Conservation (phyloP, 495 filamentous ascomycete species). For the Cercophora sp. region DNA sequence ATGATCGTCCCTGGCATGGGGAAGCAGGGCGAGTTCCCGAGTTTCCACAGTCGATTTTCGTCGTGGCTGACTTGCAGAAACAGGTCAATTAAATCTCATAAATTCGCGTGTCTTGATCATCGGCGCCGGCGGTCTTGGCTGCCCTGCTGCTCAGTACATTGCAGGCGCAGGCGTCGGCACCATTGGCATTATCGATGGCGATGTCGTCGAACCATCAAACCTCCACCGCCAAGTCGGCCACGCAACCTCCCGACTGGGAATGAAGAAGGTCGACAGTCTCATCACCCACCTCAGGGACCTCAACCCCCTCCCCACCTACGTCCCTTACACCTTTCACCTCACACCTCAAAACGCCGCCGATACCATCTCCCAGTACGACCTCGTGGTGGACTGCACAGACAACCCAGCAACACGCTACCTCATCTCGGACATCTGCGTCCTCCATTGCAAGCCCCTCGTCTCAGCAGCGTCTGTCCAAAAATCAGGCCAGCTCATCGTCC, state of each 20-base stretch:
- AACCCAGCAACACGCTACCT: slow-evolving; percentile 87
- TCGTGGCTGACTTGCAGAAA: slow-evolving; percentile 8
- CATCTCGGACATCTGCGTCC: slow-evolving; percentile 82
- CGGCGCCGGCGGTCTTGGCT: slow-evolving; percentile 90
- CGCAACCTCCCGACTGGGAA: slow-evolving; percentile 63
- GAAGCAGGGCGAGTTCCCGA: slow-evolving; percentile 56
- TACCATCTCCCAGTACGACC: slow-evolving; percentile 65
- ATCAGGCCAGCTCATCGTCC: slow-evolving; percentile 84
- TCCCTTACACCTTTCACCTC: slow-evolving; percentile 57
- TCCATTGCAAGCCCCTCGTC: slow-evolving; percentile 74
- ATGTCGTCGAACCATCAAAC: slow-evolving; percentile 84
- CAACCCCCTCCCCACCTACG: slow-evolving; percentile 65
- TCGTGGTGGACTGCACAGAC: slow-evolving; percentile 93
- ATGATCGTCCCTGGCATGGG: slow-evolving; percentile 87
- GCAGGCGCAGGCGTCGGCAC: slow-evolving; percentile 83
- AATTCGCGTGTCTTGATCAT: slow-evolving; percentile 70
- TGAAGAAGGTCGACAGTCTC: slow-evolving; percentile 76
- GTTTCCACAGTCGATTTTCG: not conserved
- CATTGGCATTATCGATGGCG: slow-evolving; percentile 81
- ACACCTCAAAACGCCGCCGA: slow-evolving; percentile 58
- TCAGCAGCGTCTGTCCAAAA: slow-evolving; percentile 82
- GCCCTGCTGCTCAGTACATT: slow-evolving; percentile 84
- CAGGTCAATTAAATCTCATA: slow-evolving; percentile 73
- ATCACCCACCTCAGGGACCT: slow-evolving; percentile 59
- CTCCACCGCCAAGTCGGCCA: slow-evolving; percentile 91